Percentiles rank a stretch among this genome's conserved stretches.
Evolutionary conservation across 306 rosid genomes (phyloP).

Genomic region (Lablab purpureus): DNA sequence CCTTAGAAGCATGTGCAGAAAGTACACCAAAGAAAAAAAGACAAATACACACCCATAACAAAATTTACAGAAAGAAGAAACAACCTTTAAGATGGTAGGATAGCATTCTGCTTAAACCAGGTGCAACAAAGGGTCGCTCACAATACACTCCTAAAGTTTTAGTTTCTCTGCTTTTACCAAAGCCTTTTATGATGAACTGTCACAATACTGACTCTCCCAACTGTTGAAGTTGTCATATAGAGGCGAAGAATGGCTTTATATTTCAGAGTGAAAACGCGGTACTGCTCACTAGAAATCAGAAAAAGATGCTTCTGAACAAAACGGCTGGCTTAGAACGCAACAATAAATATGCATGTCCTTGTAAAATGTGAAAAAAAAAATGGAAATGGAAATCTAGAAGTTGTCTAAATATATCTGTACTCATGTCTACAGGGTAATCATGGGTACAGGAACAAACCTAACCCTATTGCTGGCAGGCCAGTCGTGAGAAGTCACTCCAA

Average conservation of each 20-base stretch:
- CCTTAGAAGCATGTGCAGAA: slow-evolving; percentile 5
- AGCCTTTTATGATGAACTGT: slow-evolving; percentile 17
- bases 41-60: neutral
- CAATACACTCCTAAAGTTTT: neutral
- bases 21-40: neutral
- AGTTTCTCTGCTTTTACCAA: slow-evolving; percentile 4
- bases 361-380: slow-evolving; percentile 29
- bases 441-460: slow-evolving; percentile 43
- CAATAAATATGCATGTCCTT: neutral
- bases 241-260: slow-evolving; percentile 12
- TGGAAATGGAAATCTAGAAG: slow-evolving; percentile 22
- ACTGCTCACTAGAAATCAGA: neutral
- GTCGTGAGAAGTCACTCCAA: slow-evolving; percentile 57
- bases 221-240: neutral
- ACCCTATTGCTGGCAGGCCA: slow-evolving; percentile 57
- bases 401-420: slow-evolving; percentile 13
- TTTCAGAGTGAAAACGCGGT: neutral
- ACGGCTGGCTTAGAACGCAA: neutral
- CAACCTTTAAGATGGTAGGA: neutral
- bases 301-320: neutral
- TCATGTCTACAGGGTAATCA: slow-evolving; percentile 62
- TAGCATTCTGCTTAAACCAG: neutral
- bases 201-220: neutral
- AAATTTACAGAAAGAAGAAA: neutral
- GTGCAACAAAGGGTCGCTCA: neutral